Conservation (phyloP, 169 alveolate genomes). For the Sarcocystis neurona region DNA sequence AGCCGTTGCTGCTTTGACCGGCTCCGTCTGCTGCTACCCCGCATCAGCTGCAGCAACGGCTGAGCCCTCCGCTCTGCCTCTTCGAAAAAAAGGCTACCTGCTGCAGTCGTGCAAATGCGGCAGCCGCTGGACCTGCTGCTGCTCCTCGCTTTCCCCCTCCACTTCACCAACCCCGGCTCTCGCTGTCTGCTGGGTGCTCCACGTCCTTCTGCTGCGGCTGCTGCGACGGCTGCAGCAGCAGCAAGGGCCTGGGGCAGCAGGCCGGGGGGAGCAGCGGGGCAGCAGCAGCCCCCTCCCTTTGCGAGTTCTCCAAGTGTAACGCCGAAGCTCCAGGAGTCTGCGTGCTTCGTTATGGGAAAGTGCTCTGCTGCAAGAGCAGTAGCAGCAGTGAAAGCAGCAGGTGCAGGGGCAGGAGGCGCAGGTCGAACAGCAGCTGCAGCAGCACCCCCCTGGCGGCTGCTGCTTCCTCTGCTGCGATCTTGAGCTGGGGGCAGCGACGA, state of each 20-base stretch:
- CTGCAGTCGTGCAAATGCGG: conserved; percentile 1
- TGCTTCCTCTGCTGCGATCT: too few relatives aligned
- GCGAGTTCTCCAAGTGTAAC: conserved; percentile 47
- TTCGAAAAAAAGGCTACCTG: neutral
- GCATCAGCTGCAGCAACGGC: neutral
- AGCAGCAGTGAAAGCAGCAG: too few relatives aligned
- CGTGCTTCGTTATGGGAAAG: conserved; percentile 22
- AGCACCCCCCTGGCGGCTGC: too few relatives aligned
- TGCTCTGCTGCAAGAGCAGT: neutral
- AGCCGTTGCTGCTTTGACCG: too few relatives aligned
- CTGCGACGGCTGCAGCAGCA: neutral
- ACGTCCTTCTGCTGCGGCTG: neutral
- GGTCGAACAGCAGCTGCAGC: too few relatives aligned
- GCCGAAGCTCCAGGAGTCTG: conserved; percentile 58
- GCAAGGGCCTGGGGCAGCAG: neutral
- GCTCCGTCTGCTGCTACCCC: too few relatives aligned
- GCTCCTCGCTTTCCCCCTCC: neutral
- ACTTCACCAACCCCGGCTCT: neutral
- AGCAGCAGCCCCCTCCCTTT: conserved; percentile 55
- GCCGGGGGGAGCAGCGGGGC: neutral
- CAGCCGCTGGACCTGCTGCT: too few relatives aligned
- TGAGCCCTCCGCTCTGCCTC: conserved; percentile 16
- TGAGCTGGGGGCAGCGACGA: too few relatives aligned
- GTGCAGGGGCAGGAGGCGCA: too few relatives aligned
- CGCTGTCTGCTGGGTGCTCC: neutral